These are phyloP conservation scores for Sungouiella blattae DNA, from an alignment of 805 yeast species.

Conservation along the genomic window DNA sequence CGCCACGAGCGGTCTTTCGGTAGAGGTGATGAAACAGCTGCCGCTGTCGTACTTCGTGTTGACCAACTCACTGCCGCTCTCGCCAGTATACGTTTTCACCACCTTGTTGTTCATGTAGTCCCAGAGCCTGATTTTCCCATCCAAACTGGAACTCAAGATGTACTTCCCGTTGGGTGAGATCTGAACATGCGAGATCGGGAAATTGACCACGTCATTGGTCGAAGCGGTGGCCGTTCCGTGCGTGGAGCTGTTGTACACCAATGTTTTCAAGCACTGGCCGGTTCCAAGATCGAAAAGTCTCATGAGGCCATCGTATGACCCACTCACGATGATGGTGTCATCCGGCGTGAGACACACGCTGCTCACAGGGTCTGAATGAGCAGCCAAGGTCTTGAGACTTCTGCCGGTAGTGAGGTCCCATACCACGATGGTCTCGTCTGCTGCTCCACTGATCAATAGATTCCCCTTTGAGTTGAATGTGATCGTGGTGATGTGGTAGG, in stretches of 20 bases:
- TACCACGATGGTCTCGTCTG: slow-evolving; percentile 85
- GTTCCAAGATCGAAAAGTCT: slow-evolving; percentile 83
- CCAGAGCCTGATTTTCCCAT: slow-evolving; percentile 79
- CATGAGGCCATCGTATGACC: slow-evolving; percentile 89
- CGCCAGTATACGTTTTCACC: slow-evolving; percentile 61
- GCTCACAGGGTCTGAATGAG: slow-evolving; percentile 89
- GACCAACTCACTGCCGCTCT: slow-evolving; percentile 27
- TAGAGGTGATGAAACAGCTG: slow-evolving; percentile 45
- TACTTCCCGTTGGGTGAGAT: slow-evolving; percentile 80
- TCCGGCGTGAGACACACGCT: slow-evolving; percentile 71
- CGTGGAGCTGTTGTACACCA: slow-evolving; percentile 70
- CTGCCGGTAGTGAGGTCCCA: slow-evolving; percentile 82
- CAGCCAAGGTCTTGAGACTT: slow-evolving; percentile 75
- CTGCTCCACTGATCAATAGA: slow-evolving; percentile 72
- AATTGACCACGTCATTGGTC: slow-evolving; percentile 43
- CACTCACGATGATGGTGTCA: slow-evolving; percentile 78
- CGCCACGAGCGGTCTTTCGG: slow-evolving; percentile 39
- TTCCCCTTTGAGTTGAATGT: slow-evolving; percentile 73
- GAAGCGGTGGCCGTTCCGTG: slow-evolving; percentile 59
- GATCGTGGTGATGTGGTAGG: slow-evolving; percentile 76
- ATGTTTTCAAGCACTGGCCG: slow-evolving; percentile 88
- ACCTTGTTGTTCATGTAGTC: slow-evolving; percentile 79
- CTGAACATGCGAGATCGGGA: slow-evolving; percentile 71
- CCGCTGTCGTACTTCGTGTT: slow-evolving; percentile 53
- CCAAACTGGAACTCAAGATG: slow-evolving; percentile 73